Evolutionary conservation across 1,284 basidiomycete species (phyloP).

Genomic region (Malassezia brasiliensis): DNA sequence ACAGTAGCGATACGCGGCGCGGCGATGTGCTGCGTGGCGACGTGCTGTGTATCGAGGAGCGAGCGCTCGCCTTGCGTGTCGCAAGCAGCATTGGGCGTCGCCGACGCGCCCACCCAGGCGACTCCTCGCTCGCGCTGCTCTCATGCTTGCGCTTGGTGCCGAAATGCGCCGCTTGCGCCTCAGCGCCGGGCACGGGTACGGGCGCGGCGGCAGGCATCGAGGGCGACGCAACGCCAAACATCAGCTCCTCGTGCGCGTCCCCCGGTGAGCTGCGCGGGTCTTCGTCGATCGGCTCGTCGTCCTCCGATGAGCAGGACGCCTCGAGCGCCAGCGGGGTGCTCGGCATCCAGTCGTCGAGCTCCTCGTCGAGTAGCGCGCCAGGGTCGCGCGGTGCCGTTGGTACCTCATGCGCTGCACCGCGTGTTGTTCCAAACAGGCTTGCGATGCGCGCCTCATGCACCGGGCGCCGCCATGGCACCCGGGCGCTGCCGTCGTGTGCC

Average conservation of each 20-base stretch:
- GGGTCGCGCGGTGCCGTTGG: background rate
- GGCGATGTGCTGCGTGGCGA: slow-evolving; percentile 13
- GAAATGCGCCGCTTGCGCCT: too few species aligned
- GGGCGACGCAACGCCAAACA: background rate
- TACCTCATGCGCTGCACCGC: background rate
- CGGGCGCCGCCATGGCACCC: background rate
- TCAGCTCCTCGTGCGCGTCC: background rate
- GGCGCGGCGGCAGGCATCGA: background rate
- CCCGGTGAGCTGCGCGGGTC: slow-evolving; percentile 2
- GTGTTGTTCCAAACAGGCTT: background rate
- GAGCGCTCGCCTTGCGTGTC: background rate
- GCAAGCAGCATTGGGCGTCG: background rate
- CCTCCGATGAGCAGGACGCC: slow-evolving; percentile 5
- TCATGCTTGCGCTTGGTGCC: slow-evolving; percentile 16
- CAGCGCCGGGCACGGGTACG: slow-evolving; percentile 4
- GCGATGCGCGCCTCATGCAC: slow-evolving; percentile 3
- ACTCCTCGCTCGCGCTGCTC: background rate
- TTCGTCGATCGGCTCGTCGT: background rate
- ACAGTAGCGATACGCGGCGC: background rate
- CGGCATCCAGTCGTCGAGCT: slow-evolving; percentile 1
- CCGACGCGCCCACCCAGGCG: background rate
- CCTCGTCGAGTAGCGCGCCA: background rate
- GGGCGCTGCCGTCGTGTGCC: background rate
- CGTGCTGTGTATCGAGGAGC: background rate
- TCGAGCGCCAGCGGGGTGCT: background rate